Conservation (phyloP, 1,139 yeast species). For the Yarrowia galli region DNA sequence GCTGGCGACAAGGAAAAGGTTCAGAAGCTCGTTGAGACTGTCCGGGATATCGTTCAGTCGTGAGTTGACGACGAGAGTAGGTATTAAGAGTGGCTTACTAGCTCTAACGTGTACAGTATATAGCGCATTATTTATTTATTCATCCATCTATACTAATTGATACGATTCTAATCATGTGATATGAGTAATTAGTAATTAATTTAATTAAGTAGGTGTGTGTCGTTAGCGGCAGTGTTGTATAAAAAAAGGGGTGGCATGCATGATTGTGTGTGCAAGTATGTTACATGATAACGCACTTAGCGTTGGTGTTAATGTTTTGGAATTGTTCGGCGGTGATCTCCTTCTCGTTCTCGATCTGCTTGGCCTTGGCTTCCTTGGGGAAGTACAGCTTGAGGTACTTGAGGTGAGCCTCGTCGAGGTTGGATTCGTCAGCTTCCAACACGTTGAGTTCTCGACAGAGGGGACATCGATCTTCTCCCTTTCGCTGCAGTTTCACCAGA, state of each 20-base stretch:
- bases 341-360: slow-evolving; percentile 64
- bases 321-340: slow-evolving; percentile 58
- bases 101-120: slow-evolving; percentile 20
- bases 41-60: slow-evolving; percentile 29
- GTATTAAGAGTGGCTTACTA: background rate
- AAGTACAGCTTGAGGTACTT: slow-evolving; percentile 64
- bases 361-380: slow-evolving; percentile 70
- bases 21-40: slow-evolving; percentile 12
- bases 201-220: background rate
- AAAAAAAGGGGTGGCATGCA: background rate
- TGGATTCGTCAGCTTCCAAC: slow-evolving; percentile 63
- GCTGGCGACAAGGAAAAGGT: slow-evolving; percentile 30
- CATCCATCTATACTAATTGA: background rate
- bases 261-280: background rate
- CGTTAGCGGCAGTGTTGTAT: slow-evolving; percentile 17
- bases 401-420: slow-evolving; percentile 64
- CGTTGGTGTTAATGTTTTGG: slow-evolving; percentile 37
- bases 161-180: background rate
- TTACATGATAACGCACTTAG: slow-evolving; percentile 41
- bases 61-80: background rate
- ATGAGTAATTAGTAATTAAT: background rate
- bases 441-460: slow-evolving; percentile 68
- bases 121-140: slow-evolving; percentile 21
- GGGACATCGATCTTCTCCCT: slow-evolving; percentile 67
- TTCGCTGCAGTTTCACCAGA: slow-evolving; percentile 68